A percentile compares a stretch with the other conserved stretches of the same genome.
Evolutionary conservation across 768 basidiomycete species (phyloP).

Genomic region (Artomyces pyxidatus): DNA sequence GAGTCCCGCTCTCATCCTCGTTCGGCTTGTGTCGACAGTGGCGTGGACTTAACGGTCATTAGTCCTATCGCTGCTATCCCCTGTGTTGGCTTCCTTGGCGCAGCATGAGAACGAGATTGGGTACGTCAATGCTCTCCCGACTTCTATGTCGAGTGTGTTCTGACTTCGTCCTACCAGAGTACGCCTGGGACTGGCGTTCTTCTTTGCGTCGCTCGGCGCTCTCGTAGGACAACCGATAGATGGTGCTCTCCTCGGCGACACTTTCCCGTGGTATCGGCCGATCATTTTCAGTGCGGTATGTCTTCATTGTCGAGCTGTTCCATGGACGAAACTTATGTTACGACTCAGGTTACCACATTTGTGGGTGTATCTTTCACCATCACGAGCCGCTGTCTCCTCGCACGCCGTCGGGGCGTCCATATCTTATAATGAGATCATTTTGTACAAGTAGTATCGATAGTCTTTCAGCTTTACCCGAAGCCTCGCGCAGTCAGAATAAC

Average conservation of each 20-base stretch:
- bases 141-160: not conserved
- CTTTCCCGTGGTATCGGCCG: not conserved
- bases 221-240: not conserved
- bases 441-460: too few species aligned
- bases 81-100: not conserved
- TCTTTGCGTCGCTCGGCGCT: not conserved
- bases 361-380: too few species aligned
- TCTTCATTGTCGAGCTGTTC: too few species aligned
- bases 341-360: too few species aligned
- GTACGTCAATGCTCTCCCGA: not conserved
- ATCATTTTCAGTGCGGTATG: not conserved
- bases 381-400: too few species aligned
- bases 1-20: conserved; percentile 4
- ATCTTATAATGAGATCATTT: too few species aligned
- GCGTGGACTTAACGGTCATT: too few species aligned
- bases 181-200: not conserved
- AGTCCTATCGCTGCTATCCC: conserved; percentile 16
- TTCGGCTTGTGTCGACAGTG: not conserved
- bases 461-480: too few species aligned
- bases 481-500: too few species aligned
- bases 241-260: not conserved
- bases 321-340: too few species aligned
- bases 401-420: too few species aligned
- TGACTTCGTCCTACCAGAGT: not conserved
- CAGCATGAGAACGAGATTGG: not conserved